Conservation (phyloP, 2,329 filamentous ascomycete species). For the Fusarium sororula region DNA sequence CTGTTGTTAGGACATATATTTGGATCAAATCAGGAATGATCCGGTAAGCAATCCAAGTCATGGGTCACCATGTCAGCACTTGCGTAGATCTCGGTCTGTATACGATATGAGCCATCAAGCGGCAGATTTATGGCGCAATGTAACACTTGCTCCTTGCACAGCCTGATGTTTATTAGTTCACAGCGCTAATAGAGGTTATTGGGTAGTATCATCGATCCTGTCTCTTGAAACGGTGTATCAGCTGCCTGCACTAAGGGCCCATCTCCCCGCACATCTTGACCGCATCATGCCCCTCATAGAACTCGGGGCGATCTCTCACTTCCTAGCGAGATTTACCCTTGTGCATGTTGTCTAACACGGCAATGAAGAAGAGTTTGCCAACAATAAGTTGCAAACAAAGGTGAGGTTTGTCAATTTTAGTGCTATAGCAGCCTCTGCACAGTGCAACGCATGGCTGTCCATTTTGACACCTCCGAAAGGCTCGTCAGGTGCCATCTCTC, state of each 20-base stretch:
- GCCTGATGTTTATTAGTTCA: neutral
- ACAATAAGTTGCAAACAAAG: too few species aligned
- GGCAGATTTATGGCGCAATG: fast-evolving
- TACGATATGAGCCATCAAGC: fast-evolving
- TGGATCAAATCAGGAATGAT: neutral
- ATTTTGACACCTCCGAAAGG: too few species aligned
- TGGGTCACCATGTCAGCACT: neutral
- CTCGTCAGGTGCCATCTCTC: neutral
- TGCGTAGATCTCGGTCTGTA: neutral
- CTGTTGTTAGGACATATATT: neutral
- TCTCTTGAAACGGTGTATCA: too few species aligned
- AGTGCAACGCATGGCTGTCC: too few species aligned
- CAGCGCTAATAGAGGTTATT: too few species aligned
- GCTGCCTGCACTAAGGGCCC: too few species aligned
- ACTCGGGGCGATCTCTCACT: neutral
- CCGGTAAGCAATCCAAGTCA: neutral
- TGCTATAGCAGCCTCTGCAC: fast-evolving
- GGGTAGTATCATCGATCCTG: fast-evolving
- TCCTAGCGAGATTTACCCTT: neutral
- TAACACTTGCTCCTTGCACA: too few species aligned
- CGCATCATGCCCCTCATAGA: neutral
- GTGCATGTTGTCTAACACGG: neutral
- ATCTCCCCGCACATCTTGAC: too few species aligned
- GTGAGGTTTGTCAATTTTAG: neutral
- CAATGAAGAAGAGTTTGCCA: neutral